Conservation (phyloP, 2,329 filamentous ascomycete genomes). For the Xylogone sp. region DNA sequence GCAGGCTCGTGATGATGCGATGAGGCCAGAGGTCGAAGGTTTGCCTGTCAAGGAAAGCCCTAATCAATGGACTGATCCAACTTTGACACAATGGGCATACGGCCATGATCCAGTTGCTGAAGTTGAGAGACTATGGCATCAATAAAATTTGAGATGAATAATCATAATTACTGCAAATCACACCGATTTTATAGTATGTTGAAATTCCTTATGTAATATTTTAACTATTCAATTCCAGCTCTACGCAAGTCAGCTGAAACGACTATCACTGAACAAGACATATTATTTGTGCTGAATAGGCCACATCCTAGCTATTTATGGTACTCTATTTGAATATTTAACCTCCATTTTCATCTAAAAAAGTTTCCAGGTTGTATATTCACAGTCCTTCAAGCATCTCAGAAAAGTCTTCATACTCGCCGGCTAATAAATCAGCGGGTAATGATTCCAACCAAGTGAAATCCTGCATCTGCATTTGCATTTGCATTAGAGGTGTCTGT, state of each 20-base stretch:
- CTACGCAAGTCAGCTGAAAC: too few relatives aligned
- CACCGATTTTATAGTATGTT: too few relatives aligned
- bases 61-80: conserved; percentile 34
- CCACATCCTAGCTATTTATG: too few relatives aligned
- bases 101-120: conserved; percentile 31
- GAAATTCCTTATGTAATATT: too few relatives aligned
- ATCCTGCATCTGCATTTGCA: not conserved
- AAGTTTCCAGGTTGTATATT: too few relatives aligned
- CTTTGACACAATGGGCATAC: conserved; percentile 31
- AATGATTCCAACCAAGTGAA: not conserved
- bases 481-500: not conserved
- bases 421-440: not conserved
- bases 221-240: too few relatives aligned
- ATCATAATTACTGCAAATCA: too few relatives aligned
- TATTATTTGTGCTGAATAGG: too few relatives aligned
- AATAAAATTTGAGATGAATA: not conserved
- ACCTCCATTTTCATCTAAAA: too few relatives aligned
- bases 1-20: conserved; percentile 29
- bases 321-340: too few relatives aligned
- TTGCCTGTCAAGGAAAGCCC: conserved; percentile 29
- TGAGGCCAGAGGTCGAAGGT: conserved; percentile 29
- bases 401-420: not conserved
- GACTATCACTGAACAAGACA: too few relatives aligned
- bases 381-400: not conserved
- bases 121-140: not conserved